Evolutionary conservation across 345 rosid genomes (phyloP), one percentile per base, ranked within the genome.

Genomic region (Syzygium grande): DNA sequence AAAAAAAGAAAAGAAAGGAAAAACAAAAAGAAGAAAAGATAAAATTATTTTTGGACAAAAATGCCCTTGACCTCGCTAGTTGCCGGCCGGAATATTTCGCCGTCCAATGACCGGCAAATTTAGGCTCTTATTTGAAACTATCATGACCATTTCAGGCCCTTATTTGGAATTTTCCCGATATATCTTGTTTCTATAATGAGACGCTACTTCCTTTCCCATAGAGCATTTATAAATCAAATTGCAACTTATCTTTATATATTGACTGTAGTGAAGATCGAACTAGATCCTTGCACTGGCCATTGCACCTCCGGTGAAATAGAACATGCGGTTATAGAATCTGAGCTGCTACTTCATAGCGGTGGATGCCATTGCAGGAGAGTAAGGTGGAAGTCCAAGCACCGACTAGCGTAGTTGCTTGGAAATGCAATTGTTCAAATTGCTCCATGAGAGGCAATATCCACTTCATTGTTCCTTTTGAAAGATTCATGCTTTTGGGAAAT

Each of bases 361-460:
- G 97, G 98, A 25, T 96, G 99, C 87, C 99, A 96, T 54, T 97
- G 98, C 86, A 86, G 92, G 77, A 95, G 89, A 87, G 94, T 95
- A 49, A 92, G 95, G 87, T 97, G 99, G 91, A 91, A 86, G 95
- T 93, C 19, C 88, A 84, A 90, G 97, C 98, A 5, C 89, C 95
- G 30, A 61, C 68, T 11, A 94, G 90, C 46, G 93, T 95, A 4
- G 91, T 94, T 10, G 96, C 92, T 51, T 95, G 98, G 98, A 86
- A 89, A 21, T 97, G 99, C 93, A 92, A 93, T 91, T 96, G 99
- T 90, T 91, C 98, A 5, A 90, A 91, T 88, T 97, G 99, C 86
- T 94, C 92, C 65, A 94, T 95, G 98, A 94, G 97, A 86, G 98
- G 95, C 87, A 95, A 94, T 89, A 87, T 90, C 51, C 89, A 92